Base-by-base conservation (phyloP, 345 rosid species). In the Trapa bicornis region DNA sequence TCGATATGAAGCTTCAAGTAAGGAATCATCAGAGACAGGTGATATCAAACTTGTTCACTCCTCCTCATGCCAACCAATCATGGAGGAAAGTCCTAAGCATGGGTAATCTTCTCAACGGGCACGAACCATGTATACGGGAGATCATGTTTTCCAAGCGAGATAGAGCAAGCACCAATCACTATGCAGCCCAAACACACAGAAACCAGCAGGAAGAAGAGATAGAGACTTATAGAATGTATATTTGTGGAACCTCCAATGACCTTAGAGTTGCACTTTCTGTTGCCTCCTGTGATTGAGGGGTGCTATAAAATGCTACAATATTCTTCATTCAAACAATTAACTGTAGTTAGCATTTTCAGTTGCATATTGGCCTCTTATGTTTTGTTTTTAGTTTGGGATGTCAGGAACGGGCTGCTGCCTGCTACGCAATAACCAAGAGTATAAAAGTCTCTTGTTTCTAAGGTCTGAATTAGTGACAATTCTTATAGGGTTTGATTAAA, bases 41-140 rank as follows among this genome's bases (percentile, higher is more conserved):
- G 0, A 78, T 91, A 38, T 89, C 97, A 12, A 82, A 83, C 66
- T 75, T 94, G 86, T 94, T 94, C 63, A 29, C 74, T n/a, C 88
- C 72, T 0, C 99, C 99, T 10, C 82, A 82, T 0, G 88, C 90
- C 11, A 89, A 89, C 74, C 97, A 94, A 72, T 85, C 97, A 6
- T 94, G 99, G 99, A 85, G 99, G 72, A 94, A 89, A 82, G 97
- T 91, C 69, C 68, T 91, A 65, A 94, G 99, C 76, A 91, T 91
- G 96, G 99, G 99, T 17, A 94, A 94, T 77, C 91, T 86, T 72
- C 87, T 94, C 6, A 94, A 91, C 61, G 96, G 99, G 53, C 99
- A 94, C 17, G 99, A 94, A 76, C 99, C 99, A 0, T 78, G 82
- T 61, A 74, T 81, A 47, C 76, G 99, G 75, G 99, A 94, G 76